Conservation (phyloP, 345 rosid genomes). For the Angophora floribunda region DNA sequence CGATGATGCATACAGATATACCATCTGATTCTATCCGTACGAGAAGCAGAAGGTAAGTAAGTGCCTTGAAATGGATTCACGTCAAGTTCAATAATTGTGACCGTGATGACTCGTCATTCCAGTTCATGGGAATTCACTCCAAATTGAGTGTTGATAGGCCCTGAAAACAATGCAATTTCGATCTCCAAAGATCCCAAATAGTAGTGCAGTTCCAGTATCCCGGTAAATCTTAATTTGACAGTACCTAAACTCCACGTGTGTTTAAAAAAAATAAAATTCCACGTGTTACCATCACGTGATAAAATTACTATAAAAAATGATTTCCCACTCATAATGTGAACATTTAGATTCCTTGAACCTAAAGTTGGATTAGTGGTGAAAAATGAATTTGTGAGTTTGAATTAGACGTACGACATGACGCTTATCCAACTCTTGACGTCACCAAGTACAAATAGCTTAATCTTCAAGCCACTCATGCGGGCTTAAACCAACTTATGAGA, state of each 20-base stretch:
- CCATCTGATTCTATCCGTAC: neutral
- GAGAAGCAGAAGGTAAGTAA: neutral
- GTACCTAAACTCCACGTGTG: neutral
- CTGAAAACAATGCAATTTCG: neutral
- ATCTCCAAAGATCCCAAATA: neutral
- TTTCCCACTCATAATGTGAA: neutral
- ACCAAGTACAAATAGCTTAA: neutral
- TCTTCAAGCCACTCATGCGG: neutral
- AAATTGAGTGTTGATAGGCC: neutral
- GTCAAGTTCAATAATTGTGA: neutral
- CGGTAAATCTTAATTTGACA: neutral
- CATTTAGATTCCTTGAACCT: neutral
- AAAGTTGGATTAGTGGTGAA: neutral
- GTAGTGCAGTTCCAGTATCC: neutral
- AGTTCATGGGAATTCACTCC: neutral
- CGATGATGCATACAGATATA: neutral
- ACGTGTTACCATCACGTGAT: neutral
- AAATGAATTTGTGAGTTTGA: neutral
- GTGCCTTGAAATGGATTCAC: neutral
- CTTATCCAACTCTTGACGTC: neutral
- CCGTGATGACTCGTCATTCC: neutral
- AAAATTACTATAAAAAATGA: neutral
- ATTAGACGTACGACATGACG: neutral
- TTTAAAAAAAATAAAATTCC: neutral
- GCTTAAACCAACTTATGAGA: neutral